These are phyloP conservation scores for Plasmopara halstedii DNA, from an alignment of 352 stramenopile species.

Conservation along the genomic window DNA sequence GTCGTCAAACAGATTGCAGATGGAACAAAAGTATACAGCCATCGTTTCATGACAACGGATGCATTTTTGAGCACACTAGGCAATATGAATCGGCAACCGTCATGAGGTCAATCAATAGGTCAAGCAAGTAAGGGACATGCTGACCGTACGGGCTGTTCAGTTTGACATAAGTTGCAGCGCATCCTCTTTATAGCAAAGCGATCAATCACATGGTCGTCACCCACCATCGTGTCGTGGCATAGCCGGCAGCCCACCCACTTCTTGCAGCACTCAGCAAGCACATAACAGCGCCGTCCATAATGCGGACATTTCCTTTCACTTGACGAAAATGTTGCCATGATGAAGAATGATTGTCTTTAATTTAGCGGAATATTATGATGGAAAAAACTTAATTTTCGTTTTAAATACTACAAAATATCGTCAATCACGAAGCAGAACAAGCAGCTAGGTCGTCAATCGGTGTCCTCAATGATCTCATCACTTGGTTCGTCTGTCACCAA, in stretches of 20 bases:
- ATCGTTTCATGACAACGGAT: conserved; percentile 36
- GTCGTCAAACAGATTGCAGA: conserved; percentile 74
- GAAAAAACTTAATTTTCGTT: too few species aligned
- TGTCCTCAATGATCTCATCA: conserved; percentile 14
- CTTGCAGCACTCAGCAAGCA: conserved; percentile 65
- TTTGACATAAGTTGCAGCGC: conserved; percentile 54
- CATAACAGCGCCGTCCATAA: conserved; percentile 57
- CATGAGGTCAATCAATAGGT: not conserved
- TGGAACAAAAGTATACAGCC: conserved; percentile 53
- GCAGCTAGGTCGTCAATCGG: conserved; percentile 9
- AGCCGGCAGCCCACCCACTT: conserved; percentile 67
- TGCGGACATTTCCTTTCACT: conserved; percentile 31
- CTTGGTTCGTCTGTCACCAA: conserved; percentile 9
- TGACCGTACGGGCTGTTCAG: conserved; percentile 44
- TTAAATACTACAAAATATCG: not conserved
- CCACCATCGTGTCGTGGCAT: conserved; percentile 53
- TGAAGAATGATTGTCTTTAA: not conserved
- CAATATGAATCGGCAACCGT: not conserved
- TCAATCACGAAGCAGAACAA: conserved; percentile 12
- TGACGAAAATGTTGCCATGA: not conserved
- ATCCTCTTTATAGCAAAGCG: conserved; percentile 65
- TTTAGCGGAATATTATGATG: too few species aligned
- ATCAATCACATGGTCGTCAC: conserved; percentile 60
- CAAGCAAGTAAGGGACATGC: not conserved
- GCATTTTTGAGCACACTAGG: conserved; percentile 49